These are phyloP conservation scores for Moricandia moricandioides DNA, from an alignment of 345 rosid species.

Conservation along the genomic window DNA sequence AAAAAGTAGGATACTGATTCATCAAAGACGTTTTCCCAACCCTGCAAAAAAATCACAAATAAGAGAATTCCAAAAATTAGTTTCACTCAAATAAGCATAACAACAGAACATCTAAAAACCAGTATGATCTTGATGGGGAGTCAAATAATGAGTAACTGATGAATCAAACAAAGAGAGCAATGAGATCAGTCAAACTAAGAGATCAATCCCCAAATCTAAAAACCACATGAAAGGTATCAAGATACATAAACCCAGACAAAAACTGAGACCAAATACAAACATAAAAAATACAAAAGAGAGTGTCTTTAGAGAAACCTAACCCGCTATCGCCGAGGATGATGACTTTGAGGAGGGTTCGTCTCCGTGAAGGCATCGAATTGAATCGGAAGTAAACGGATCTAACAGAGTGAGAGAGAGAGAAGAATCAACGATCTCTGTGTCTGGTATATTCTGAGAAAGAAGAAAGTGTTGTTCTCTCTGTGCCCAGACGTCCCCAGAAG, in stretches of 20 bases:
- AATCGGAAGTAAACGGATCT: conserved; percentile 23
- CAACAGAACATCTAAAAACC: background rate
- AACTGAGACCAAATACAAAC: background rate
- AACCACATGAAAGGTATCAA: background rate
- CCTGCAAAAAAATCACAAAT: conserved; percentile 48
- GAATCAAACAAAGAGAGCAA: background rate
- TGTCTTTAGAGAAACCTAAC: conserved; percentile 41
- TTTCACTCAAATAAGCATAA: background rate
- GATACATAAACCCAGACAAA: background rate
- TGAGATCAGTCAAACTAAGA: background rate
- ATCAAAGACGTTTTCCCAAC: conserved; percentile 97
- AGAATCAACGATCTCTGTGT: conserved; percentile 11
- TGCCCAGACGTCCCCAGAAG: background rate
- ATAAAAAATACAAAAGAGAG: background rate
- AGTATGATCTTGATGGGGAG: background rate
- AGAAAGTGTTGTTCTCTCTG: background rate
- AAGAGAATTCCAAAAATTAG: conserved; percentile 7
- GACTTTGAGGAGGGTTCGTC: conserved; percentile 91
- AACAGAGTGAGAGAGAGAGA: background rate
- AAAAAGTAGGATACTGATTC: conserved; percentile 78
- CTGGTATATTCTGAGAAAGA: background rate
- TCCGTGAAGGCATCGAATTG: conserved; percentile 76
- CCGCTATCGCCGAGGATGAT: conserved; percentile 99
- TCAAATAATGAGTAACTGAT: background rate
- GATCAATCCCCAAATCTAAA: conserved; percentile 3